phyloP scores from a whole-genome alignment of 352 stramenopile genomes.

The Pythium chondricola region DNA sequence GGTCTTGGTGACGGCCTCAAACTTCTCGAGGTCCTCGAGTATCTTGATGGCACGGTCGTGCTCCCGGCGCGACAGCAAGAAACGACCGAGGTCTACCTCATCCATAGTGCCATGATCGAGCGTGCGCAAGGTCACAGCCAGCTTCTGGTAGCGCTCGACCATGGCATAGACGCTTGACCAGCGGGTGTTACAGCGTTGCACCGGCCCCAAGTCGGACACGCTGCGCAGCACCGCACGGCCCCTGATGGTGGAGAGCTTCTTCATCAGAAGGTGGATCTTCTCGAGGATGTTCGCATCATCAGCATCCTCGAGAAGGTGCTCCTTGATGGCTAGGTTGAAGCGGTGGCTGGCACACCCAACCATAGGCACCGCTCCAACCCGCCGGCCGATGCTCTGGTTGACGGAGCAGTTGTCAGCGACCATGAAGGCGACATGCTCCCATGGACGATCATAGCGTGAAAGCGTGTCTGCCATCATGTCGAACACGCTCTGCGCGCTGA shows the following conservation, averaged over 20 bases:
- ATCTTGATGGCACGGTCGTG: conserved; percentile 2
- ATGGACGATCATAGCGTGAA: conserved; percentile 11
- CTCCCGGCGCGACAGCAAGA: conserved; percentile 3
- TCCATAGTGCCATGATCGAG: conserved; percentile 9
- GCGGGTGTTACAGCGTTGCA: conserved; percentile 12
- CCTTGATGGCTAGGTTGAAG: conserved; percentile 14
- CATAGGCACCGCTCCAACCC: conserved; percentile 5
- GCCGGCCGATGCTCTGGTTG: conserved; percentile 19
- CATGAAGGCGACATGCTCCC: conserved; percentile 15
- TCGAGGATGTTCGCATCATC: too few relatives aligned
- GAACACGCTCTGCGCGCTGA: conserved; percentile 9
- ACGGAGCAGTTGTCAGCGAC: conserved; percentile 18
- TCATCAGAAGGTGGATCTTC: conserved; percentile 5
- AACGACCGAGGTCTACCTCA: conserved; percentile 7
- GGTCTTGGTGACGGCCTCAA: conserved; percentile 17
- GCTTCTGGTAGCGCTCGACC: conserved; percentile 1
- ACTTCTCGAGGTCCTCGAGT: conserved; percentile 4
- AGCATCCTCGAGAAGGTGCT: background rate
- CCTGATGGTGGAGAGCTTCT: conserved; percentile 4
- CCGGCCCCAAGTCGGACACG: conserved; percentile 5
- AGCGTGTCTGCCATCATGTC: conserved; percentile 17
- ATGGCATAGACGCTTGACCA: conserved; percentile 15
- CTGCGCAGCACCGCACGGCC: conserved; percentile 4
- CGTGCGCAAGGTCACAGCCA: background rate
- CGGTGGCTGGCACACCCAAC: conserved; percentile 16